These are phyloP conservation scores for Lodderomyces jiufengensis DNA, from an alignment of 1,139 yeast species.

Conservation along the genomic window DNA sequence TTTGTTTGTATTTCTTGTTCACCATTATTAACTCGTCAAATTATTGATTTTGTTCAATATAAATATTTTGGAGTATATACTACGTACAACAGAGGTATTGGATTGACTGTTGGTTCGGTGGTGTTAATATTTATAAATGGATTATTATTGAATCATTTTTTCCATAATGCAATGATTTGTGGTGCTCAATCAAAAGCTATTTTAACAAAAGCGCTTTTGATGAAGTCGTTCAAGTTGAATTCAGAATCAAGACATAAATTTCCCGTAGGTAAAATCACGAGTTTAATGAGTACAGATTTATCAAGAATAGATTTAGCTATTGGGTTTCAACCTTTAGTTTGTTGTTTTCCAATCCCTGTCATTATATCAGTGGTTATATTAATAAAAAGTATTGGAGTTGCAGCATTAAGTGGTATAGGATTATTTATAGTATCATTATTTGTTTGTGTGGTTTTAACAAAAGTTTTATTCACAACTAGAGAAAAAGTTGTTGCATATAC, in stretches of 20 bases:
- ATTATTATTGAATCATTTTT: conserved; percentile 40
- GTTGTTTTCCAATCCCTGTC: conserved; percentile 46
- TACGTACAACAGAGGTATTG: conserved; percentile 36
- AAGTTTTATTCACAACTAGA: conserved; percentile 34
- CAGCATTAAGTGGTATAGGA: conserved; percentile 44
- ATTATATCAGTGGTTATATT: conserved; percentile 37
- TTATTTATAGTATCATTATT: conserved; percentile 37
- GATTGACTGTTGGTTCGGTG: conserved; percentile 41
- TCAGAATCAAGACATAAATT: conserved; percentile 33
- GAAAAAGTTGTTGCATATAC: conserved; percentile 38
- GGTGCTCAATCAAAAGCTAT: conserved; percentile 46
- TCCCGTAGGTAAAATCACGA: conserved; percentile 40
- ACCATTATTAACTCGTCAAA: conserved; percentile 37
- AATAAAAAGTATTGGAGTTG: conserved; percentile 34
- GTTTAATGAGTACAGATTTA: conserved; percentile 45
- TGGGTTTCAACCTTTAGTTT: conserved; percentile 44
- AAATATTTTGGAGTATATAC: conserved; percentile 34
- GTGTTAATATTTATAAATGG: conserved; percentile 39
- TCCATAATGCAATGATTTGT: conserved; percentile 44
- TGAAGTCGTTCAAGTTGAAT: conserved; percentile 38
- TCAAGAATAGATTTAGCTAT: conserved; percentile 45
- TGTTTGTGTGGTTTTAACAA: conserved; percentile 37
- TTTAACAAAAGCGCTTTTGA: conserved; percentile 36
- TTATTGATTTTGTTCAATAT: conserved; percentile 41
- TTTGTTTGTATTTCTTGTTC: conserved; percentile 40